Evolutionary conservation across 2,329 filamentous ascomycete genomes (phyloP).

Genomic region (Thielaviopsis musarum): DNA sequence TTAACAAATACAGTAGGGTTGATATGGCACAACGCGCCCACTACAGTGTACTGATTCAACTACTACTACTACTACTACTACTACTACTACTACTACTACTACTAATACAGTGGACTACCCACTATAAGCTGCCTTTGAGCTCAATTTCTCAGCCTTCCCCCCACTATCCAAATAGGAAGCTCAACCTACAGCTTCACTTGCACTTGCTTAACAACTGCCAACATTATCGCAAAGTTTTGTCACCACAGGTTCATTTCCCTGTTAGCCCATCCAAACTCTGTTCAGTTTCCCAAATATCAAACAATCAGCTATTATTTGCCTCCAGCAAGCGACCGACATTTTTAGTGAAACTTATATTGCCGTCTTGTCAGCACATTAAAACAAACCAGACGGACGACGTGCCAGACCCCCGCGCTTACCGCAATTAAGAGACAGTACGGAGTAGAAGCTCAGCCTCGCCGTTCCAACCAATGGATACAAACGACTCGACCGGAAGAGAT

Average conservation of each 20-base stretch:
- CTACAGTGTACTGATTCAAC: too few relatives aligned
- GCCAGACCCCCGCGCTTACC: not conserved
- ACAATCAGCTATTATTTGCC: not conserved
- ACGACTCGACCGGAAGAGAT: not conserved
- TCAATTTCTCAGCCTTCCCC: not conserved
- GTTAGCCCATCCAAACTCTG: not conserved
- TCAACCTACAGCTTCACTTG: not conserved
- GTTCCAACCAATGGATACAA: not conserved
- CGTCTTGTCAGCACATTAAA: too few relatives aligned
- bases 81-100: too few relatives aligned
- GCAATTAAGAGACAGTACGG: not conserved
- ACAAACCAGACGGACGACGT: not conserved
- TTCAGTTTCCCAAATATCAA: not conserved
- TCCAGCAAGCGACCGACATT: not conserved
- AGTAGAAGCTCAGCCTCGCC: not conserved
- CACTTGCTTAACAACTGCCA: too few relatives aligned
- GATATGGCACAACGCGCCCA: too few relatives aligned
- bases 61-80: too few relatives aligned
- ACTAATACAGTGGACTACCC: too few relatives aligned
- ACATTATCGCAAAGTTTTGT: too few relatives aligned
- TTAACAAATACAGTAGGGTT: too few relatives aligned
- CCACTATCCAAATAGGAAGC: not conserved
- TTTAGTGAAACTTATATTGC: not conserved
- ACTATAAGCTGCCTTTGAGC: too few relatives aligned
- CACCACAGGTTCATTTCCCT: not conserved